phyloP scores from a whole-genome alignment of 768 basidiomycete species.

The Megacollybia marginata region DNA sequence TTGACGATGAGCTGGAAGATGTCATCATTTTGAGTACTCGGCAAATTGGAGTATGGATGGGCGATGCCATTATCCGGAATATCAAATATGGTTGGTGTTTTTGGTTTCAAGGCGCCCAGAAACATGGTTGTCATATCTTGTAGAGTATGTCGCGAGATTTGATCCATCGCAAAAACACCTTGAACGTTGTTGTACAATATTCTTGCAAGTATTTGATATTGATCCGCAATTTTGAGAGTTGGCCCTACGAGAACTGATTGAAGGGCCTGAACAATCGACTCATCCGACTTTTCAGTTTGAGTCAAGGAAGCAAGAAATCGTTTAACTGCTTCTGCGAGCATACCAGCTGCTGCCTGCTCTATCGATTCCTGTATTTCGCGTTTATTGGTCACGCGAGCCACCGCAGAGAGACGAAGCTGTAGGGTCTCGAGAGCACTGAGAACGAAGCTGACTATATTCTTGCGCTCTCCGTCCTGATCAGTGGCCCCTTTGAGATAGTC shows the following conservation, averaged over 20 bases:
- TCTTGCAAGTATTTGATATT: constrained; percentile 9
- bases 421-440: constrained; percentile 6
- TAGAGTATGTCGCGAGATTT: constrained; percentile 7
- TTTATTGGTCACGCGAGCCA: constrained; percentile 5
- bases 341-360: constrained; percentile 4
- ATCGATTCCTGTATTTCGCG: constrained; percentile 4
- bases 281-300: constrained; percentile 6
- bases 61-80: constrained; percentile 8
- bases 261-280: constrained; percentile 6
- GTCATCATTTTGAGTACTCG: constrained; percentile 8
- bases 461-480: constrained; percentile 1
- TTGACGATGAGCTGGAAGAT: constrained; percentile 9
- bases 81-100: constrained; percentile 5
- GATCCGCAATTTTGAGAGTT: constrained; percentile 2
- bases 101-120: constrained; percentile 7
- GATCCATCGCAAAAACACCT: constrained; percentile 10
- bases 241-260: constrained; percentile 3
- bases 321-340: constrained; percentile 8
- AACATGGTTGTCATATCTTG: constrained; percentile 4
- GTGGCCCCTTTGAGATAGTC: constrained; percentile 4
- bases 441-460: constrained; percentile 8
- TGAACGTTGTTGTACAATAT: constrained; percentile 7
- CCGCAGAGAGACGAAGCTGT: constrained; percentile 5
- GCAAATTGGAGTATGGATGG: constrained; percentile 10
- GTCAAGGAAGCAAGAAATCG: constrained; percentile 6